These are phyloP conservation scores for Pistacia integerrima DNA, from an alignment of 345 rosid species.

Conservation along the genomic window DNA sequence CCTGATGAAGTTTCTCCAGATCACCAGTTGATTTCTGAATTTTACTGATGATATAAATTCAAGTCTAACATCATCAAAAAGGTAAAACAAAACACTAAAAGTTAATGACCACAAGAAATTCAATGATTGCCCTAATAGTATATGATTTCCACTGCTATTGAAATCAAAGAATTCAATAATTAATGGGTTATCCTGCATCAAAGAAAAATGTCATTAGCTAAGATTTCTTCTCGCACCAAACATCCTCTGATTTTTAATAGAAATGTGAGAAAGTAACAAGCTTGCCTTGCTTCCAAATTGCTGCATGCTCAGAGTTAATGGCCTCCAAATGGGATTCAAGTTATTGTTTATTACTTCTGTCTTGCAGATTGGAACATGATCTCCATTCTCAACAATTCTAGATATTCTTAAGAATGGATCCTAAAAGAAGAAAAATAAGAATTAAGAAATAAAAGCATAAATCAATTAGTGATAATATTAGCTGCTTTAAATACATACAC, in stretches of 20 bases:
- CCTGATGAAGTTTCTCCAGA: conserved; percentile 59
- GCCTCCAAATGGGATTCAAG: conserved; percentile 79
- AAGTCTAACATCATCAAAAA: conserved; percentile 2
- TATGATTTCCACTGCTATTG: conserved; percentile 68
- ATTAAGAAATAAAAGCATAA: not conserved
- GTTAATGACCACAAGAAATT: not conserved
- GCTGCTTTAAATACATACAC: conserved; percentile 46
- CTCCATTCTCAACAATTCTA: conserved; percentile 59
- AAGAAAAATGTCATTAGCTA: conserved; percentile 2
- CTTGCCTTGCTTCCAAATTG: conserved; percentile 89
- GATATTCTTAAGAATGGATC: conserved; percentile 89
- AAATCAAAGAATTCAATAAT: conserved; percentile 85
- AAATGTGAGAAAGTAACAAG: conserved; percentile 9
- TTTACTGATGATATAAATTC: conserved; percentile 41
- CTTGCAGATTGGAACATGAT: conserved; percentile 65
- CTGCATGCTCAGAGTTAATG: conserved; percentile 64
- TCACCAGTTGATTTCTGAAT: conserved; percentile 71
- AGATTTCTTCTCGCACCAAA: not conserved
- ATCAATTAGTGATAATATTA: not conserved
- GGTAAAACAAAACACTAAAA: not conserved
- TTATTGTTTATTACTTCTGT: conserved; percentile 78
- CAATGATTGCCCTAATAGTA: conserved; percentile 61
- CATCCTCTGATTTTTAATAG: not conserved
- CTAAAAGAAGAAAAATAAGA: conserved; percentile 31
- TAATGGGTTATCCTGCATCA: conserved; percentile 69